Evolutionary conservation across 331 rosid genomes (phyloP).

Genomic region (Spiraea crenata): DNA sequence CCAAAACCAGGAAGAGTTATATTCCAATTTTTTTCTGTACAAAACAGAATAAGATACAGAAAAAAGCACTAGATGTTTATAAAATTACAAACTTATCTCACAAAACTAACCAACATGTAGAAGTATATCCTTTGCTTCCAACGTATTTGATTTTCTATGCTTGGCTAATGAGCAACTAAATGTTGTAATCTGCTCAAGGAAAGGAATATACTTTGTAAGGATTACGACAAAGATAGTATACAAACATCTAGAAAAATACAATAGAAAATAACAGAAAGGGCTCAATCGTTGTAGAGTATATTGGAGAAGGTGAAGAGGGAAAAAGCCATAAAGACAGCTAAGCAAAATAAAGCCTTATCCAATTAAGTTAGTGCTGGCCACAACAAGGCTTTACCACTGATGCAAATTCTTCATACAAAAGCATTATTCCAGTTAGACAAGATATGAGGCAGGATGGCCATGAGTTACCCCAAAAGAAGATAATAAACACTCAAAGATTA

Average conservation of each 20-base stretch:
- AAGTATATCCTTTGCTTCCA: slow-evolving; percentile 93
- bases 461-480: not conserved
- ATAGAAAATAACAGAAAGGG: not conserved
- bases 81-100: slow-evolving; percentile 7
- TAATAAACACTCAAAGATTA: not conserved
- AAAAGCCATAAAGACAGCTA: not conserved
- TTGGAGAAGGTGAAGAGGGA: not conserved
- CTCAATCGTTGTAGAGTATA: not conserved
- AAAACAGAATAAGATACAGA: slow-evolving; percentile 17
- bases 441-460: not conserved
- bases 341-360: slow-evolving; percentile 6
- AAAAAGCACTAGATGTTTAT: slow-evolving; percentile 9
- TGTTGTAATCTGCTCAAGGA: slow-evolving; percentile 61
- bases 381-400: too few species aligned
- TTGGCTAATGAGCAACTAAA: slow-evolving; percentile 93
- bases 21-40: slow-evolving; percentile 85
- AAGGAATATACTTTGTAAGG: slow-evolving; percentile 1
- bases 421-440: slow-evolving; percentile 7
- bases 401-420: not conserved
- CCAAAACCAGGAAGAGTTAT: slow-evolving; percentile 90
- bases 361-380: not conserved
- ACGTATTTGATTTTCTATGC: slow-evolving; percentile 79
- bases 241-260: not conserved
- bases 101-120: slow-evolving; percentile 78
- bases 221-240: not conserved